Percentiles rank a stretch among this genome's conserved stretches.
Conservation (phyloP, 176 grass and related monocot genomes). For the Oryza glaberrima region DNA sequence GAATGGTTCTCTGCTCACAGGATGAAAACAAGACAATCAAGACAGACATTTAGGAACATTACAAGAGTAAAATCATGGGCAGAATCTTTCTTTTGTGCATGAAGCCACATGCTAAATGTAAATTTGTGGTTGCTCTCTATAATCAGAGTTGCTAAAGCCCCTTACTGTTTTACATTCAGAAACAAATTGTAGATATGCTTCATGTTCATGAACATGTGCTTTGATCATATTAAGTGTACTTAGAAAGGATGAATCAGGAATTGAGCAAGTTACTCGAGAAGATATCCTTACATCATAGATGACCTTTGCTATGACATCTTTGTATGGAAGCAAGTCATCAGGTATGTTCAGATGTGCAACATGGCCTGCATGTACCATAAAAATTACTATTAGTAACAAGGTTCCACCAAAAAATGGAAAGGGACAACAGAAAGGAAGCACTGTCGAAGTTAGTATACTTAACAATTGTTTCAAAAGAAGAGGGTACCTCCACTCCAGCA, state of each 20-base stretch:
- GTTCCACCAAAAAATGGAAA: conserved; percentile 31
- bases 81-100: not conserved
- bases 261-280: conserved; percentile 18
- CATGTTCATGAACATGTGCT: not conserved
- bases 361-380: conserved; percentile 73
- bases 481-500: conserved; percentile 78
- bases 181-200: not conserved
- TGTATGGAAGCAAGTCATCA: conserved; percentile 78
- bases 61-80: not conserved
- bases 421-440: conserved; percentile 20
- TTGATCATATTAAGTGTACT: conserved; percentile 1
- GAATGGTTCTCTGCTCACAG: not conserved
- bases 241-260: conserved; percentile 9
- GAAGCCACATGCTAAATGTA: not conserved
- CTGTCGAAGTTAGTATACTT: conserved; percentile 53
- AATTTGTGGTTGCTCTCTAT: not conserved
- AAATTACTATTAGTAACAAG: conserved; percentile 34
- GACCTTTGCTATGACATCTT: conserved; percentile 86
- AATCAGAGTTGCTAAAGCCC: not conserved
- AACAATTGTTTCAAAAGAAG: conserved; percentile 99
- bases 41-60: not conserved
- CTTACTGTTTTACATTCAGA: not conserved
- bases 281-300: conserved; percentile 87
- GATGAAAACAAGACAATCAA: not conserved
- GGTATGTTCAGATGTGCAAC: conserved; percentile 96